Conservation (phyloP, 192 early-diverging fungal species). For the Spizellomyces sp. region DNA sequence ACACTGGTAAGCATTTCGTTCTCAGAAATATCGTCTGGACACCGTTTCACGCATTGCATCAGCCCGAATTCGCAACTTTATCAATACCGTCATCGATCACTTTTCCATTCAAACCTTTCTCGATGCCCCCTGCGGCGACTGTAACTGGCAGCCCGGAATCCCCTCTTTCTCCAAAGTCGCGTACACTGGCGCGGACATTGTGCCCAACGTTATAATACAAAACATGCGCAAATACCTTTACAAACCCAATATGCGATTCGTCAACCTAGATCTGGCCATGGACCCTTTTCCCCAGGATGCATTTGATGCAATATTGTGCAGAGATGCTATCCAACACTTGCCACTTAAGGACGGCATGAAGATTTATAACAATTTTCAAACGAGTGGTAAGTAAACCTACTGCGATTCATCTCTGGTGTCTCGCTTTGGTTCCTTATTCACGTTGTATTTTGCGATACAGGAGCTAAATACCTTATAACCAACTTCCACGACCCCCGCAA, state of each 20-base stretch:
- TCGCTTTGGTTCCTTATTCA: too few species aligned
- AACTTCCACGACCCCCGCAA: slow-evolving; percentile 22
- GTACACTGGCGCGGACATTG: slow-evolving; percentile 32
- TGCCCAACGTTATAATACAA: slow-evolving; percentile 14
- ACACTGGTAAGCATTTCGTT: neutral
- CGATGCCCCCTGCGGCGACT: slow-evolving; percentile 35
- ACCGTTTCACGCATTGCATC: neutral
- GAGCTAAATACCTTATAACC: slow-evolving; percentile 34
- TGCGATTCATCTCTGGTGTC: too few species aligned
- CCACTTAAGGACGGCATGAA: slow-evolving; percentile 31
- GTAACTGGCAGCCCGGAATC: slow-evolving; percentile 38
- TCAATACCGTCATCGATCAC: slow-evolving; percentile 7
- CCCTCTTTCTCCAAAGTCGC: slow-evolving; percentile 7
- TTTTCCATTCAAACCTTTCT: slow-evolving; percentile 21
- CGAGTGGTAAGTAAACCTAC: neutral
- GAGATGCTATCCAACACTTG: slow-evolving; percentile 32
- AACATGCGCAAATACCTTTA: slow-evolving; percentile 26
- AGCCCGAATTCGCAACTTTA: slow-evolving; percentile 5
- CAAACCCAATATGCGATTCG: slow-evolving; percentile 31
- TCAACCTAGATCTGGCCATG: slow-evolving; percentile 18
- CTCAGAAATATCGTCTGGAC: neutral
- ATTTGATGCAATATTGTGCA: slow-evolving; percentile 26
- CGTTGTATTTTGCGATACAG: neutral
- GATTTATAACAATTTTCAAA: slow-evolving; percentile 19
- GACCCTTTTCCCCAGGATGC: neutral